phyloP scores from a whole-genome alignment of 805 yeast genomes.

The Lachancea quebecensis region DNA sequence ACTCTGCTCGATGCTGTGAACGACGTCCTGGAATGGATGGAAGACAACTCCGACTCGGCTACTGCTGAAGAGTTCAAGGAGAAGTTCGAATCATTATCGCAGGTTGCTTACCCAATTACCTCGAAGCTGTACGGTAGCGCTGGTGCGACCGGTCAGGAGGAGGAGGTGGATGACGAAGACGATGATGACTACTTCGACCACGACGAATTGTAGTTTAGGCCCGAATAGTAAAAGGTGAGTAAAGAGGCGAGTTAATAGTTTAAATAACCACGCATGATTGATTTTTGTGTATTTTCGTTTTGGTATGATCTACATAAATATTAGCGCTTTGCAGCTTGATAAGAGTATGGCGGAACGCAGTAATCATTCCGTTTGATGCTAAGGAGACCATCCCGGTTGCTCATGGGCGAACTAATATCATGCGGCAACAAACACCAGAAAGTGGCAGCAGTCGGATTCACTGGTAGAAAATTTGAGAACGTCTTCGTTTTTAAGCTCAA shows the following conservation, averaged over 20 bases:
- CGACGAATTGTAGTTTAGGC: conserved; percentile 49
- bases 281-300: background rate
- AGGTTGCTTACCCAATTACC: conserved; percentile 86
- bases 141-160: conserved; percentile 40
- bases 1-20: conserved; percentile 77
- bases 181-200: conserved; percentile 54
- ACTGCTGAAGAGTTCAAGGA: conserved; percentile 90
- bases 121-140: conserved; percentile 71
- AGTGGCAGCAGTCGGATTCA: conserved; percentile 27
- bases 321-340: background rate
- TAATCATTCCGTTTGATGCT: background rate
- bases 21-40: conserved; percentile 84
- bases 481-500: conserved; percentile 39
- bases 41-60: conserved; percentile 79
- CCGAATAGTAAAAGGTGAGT: background rate
- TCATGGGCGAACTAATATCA: background rate
- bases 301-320: background rate
- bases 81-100: conserved; percentile 74
- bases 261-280: conserved; percentile 3
- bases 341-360: too few relatives aligned
- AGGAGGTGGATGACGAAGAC: conserved; percentile 50
- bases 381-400: too few relatives aligned
- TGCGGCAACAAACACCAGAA: conserved; percentile 18
- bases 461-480: conserved; percentile 35
- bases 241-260: background rate